Percentiles rank a stretch among this genome's conserved stretches.
Conservation (phyloP, 2,329 filamentous ascomycete genomes). For the Aspergillus hortae region DNA sequence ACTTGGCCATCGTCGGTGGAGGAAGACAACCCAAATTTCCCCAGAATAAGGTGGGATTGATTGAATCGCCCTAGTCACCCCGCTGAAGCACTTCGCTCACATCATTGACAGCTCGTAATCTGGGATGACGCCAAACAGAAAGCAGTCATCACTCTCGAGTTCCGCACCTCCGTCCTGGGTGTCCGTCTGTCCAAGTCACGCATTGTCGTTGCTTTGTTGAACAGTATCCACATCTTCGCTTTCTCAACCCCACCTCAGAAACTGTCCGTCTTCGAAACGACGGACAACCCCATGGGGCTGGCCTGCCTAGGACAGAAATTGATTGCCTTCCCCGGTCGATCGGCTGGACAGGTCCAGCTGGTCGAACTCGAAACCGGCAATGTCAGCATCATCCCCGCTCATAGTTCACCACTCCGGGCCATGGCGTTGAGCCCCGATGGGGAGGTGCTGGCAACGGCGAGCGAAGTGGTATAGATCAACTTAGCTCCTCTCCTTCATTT, state of each 20-base stretch:
- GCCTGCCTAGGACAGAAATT: conserved; percentile 71
- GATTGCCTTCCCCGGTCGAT: conserved; percentile 83
- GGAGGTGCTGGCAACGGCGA: conserved; percentile 80
- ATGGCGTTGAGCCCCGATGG: conserved; percentile 77
- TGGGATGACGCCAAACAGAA: conserved; percentile 85
- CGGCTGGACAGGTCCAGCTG: conserved; percentile 81
- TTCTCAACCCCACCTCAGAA: conserved; percentile 71
- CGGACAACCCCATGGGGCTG: conserved; percentile 76
- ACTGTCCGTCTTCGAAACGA: conserved; percentile 75
- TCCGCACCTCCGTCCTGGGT: conserved; percentile 74
- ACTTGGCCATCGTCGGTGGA: conserved; percentile 84
- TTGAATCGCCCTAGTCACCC: background rate
- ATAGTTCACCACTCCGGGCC: conserved; percentile 73
- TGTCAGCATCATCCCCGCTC: conserved; percentile 90
- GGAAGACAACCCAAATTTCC: conserved; percentile 81
- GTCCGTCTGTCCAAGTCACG: conserved; percentile 72
- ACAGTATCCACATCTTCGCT: conserved; percentile 75
- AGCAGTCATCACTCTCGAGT: conserved; percentile 71
- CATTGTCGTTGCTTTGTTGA: conserved; percentile 76
- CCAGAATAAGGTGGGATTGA: conserved; percentile 67
- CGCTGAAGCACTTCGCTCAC: background rate
- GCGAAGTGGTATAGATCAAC: conserved; percentile 60
- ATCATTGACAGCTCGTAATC: conserved; percentile 59
- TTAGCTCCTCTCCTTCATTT: background rate
- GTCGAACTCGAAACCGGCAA: conserved; percentile 74